phyloP scores from a whole-genome alignment of 2,329 filamentous ascomycete genomes.

The Alternaria arbusti region DNA sequence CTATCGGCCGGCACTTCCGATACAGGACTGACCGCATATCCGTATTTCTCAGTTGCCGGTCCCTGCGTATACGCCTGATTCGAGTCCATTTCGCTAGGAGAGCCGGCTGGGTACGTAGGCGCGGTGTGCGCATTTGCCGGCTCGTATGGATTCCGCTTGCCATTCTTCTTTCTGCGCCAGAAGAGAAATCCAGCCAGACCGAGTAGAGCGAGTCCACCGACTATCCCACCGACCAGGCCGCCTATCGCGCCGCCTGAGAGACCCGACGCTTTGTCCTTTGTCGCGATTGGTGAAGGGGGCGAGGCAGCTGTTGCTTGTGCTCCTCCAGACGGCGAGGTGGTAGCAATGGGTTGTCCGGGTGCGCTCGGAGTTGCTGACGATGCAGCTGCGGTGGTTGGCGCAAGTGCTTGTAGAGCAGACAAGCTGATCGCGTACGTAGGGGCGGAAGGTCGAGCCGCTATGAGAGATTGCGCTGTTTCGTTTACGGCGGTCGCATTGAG shows the following conservation, averaged over 20 bases:
- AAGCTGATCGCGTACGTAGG: constrained; percentile 16
- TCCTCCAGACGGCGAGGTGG: background rate
- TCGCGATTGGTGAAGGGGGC: background rate
- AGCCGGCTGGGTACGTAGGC: background rate
- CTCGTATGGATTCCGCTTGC: background rate
- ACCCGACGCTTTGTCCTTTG: background rate
- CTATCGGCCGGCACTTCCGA: background rate
- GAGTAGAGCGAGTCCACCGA: constrained; percentile 24
- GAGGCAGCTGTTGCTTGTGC: background rate
- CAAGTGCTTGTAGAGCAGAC: constrained; percentile 6
- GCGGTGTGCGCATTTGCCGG: background rate
- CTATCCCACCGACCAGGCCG: constrained; percentile 26
- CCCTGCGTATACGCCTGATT: background rate
- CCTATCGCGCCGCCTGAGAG: constrained; percentile 28
- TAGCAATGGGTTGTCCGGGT: background rate
- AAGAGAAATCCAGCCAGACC: constrained; percentile 19
- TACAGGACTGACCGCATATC: background rate
- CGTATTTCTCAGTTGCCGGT: constrained; percentile 1
- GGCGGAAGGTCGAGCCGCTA: constrained; percentile 17
- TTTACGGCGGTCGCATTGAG: constrained; percentile 18
- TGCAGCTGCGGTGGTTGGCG: background rate
- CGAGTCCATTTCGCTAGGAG: background rate
- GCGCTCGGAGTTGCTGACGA: background rate
- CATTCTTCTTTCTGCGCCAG: constrained; percentile 8
- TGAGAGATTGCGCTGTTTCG: constrained; percentile 25